Evolutionary conservation across 768 basidiomycete species (phyloP).

Genomic region (Lentinus brumalis): DNA sequence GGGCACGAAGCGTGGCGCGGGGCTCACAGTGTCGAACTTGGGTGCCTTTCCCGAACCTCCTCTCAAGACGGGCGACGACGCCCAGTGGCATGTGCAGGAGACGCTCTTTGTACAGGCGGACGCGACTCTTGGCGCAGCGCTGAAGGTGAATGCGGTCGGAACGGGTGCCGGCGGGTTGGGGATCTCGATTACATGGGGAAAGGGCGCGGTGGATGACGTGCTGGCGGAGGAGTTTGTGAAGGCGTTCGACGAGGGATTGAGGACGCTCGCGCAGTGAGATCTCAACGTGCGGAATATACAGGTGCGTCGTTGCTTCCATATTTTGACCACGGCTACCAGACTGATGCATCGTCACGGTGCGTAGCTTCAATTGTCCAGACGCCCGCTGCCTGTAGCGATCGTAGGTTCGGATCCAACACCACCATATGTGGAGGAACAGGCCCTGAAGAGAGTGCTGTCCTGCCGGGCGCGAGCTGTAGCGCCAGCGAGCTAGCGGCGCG

Average conservation of each 20-base stretch:
- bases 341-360: too few species aligned
- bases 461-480: too few species aligned
- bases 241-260: conserved; percentile 10
- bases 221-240: conserved; percentile 22
- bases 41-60: conserved; percentile 28
- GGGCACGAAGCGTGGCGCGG: conserved; percentile 35
- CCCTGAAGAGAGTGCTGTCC: too few species aligned
- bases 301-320: too few species aligned
- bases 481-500: too few species aligned
- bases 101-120: conserved; percentile 23
- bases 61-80: not conserved
- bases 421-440: too few species aligned
- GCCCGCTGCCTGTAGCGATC: too few species aligned
- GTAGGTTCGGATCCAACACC: too few species aligned
- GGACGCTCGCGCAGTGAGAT: not conserved
- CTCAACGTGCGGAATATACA: too few species aligned
- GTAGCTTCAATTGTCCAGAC: too few species aligned
- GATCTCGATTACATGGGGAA: conserved; percentile 21
- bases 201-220: conserved; percentile 20
- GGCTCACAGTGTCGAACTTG: conserved; percentile 43
- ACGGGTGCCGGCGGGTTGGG: conserved; percentile 21
- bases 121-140: conserved; percentile 15
- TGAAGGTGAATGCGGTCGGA: conserved; percentile 26
- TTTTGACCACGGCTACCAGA: too few species aligned
- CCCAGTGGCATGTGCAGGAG: conserved; percentile 22